Conservation (phyloP, 1,139 yeast species). For the Pichia sp. region DNA sequence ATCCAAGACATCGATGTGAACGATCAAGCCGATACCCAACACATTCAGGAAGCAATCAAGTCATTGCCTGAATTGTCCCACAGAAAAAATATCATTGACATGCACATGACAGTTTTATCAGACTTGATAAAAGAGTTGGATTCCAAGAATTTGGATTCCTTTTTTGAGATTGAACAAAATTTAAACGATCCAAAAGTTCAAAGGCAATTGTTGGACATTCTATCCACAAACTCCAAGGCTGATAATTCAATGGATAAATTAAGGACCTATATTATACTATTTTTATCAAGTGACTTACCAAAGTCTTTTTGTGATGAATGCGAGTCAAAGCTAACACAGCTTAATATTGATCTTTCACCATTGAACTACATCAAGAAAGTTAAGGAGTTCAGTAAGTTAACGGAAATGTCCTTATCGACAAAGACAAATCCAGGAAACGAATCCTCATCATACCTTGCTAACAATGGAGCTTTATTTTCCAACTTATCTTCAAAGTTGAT, state of each 20-base stretch:
- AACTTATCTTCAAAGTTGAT: constrained; percentile 73
- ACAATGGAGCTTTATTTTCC: constrained; percentile 60
- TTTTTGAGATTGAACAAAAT: constrained; percentile 89
- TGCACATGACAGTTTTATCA: constrained; percentile 95
- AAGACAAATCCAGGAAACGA: constrained; percentile 26
- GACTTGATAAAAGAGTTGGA: constrained; percentile 78
- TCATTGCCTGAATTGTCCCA: constrained; percentile 90
- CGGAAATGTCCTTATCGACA: constrained; percentile 37
- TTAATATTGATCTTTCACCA: constrained; percentile 60
- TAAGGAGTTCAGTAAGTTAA: constrained; percentile 72
- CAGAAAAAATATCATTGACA: constrained; percentile 81
- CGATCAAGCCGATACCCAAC: constrained; percentile 60
- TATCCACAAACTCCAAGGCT: constrained; percentile 43
- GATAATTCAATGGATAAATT: constrained; percentile 72
- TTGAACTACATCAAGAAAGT: constrained; percentile 71
- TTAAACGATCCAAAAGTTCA: constrained; percentile 58
- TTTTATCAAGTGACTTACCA: constrained; percentile 53
- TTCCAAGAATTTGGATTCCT: constrained; percentile 78
- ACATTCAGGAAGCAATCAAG: constrained; percentile 84
- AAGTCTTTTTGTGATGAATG: constrained; percentile 59
- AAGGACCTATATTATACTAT: constrained; percentile 78
- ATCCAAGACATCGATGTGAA: constrained; percentile 71
- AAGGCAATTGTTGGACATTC: constrained; percentile 53
- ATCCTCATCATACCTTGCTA: constrained; percentile 18
- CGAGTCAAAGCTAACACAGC: constrained; percentile 54